Evolutionary conservation across 2,329 filamentous ascomycete species (phyloP).

Genomic region (Ophiostoma piceae): DNA sequence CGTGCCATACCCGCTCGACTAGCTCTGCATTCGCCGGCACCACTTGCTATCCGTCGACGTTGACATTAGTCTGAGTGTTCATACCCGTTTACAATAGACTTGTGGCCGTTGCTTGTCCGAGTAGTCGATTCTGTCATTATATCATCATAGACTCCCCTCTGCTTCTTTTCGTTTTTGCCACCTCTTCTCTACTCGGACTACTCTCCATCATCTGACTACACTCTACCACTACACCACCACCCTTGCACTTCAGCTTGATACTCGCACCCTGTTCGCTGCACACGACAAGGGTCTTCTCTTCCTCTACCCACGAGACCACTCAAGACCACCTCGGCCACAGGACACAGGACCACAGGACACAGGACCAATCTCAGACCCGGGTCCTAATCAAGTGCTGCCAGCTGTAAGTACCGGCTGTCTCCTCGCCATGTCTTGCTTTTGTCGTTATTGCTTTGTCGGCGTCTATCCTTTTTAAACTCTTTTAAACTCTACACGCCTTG

Average conservation of each 20-base stretch:
- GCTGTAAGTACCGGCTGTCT: constrained; percentile 8
- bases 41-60: not conserved
- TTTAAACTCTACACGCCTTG: not conserved
- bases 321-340: not conserved
- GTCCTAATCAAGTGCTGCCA: not conserved
- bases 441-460: not conserved
- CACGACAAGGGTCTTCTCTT: not conserved
- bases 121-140: constrained; percentile 16
- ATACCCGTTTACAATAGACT: not conserved
- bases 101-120: not conserved
- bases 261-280: not conserved
- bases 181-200: too few relatives aligned
- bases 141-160: constrained; percentile 19
- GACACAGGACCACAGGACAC: not conserved
- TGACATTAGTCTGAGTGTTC: not conserved
- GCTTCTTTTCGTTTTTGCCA: not conserved
- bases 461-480: not conserved
- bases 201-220: not conserved
- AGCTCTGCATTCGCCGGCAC: not conserved
- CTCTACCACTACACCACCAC: not conserved
- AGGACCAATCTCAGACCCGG: not conserved
- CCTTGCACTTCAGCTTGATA: constrained; percentile 4
- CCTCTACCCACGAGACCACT: not conserved
- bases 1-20: constrained; percentile 1
- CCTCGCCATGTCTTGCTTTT: not conserved